Conservation (phyloP, 371 early-diverging fungal genomes). For the Circinella minor region DNA sequence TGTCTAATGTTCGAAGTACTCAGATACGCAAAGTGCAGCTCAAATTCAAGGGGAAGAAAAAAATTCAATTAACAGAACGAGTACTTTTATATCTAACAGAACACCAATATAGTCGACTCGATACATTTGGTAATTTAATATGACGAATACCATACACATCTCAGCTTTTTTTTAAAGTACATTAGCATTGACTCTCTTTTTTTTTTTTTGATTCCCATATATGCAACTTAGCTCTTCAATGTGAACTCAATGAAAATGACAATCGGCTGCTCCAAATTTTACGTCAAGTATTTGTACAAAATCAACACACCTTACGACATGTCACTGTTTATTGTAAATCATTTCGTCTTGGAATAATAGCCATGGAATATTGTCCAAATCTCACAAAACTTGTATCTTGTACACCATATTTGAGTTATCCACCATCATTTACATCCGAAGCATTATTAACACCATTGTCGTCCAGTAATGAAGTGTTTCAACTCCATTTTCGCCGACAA, state of each 20-base stretch:
- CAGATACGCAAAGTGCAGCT: not conserved
- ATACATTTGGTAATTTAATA: not conserved
- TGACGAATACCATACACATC: not conserved
- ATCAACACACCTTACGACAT: not conserved
- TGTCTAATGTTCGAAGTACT: not conserved
- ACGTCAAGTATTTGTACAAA: slow-evolving; percentile 2
- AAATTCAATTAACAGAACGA: not conserved
- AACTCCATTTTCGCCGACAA: slow-evolving; percentile 5
- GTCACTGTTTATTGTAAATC: slow-evolving; percentile 1
- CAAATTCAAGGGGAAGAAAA: not conserved
- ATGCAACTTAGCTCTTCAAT: not conserved
- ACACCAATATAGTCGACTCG: not conserved
- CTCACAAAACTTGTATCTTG: not conserved
- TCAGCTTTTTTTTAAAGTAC: too few relatives aligned
- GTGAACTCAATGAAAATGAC: not conserved
- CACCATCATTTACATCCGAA: slow-evolving; percentile 1
- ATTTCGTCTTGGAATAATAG: not conserved
- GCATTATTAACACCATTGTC: not conserved
- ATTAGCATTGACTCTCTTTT: not conserved
- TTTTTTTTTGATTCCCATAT: not conserved
- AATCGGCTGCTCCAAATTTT: not conserved
- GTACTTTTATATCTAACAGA: not conserved
- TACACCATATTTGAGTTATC: not conserved
- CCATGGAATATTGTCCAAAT: not conserved
- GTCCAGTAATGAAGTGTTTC: slow-evolving; percentile 3